Evolutionary conservation across 352 stramenopile genomes (phyloP), one percentile per base, ranked within the genome.

Genomic region (Phytophthora cactorum): DNA sequence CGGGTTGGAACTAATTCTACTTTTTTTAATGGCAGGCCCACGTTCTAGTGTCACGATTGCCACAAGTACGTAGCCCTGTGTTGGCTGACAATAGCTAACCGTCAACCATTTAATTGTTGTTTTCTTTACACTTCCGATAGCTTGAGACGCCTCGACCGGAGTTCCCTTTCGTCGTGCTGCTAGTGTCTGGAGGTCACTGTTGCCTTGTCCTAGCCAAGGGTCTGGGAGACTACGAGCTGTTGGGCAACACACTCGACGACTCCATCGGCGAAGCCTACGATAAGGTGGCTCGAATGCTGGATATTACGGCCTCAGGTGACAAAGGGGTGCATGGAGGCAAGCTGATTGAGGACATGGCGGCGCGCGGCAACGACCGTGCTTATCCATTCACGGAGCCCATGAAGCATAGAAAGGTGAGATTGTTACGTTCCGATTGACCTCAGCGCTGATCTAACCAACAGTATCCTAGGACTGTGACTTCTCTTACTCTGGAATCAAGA

Each of bases 181-280:
- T 99, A 2, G 96, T 99, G n/a, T 99, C 97, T 2, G 98, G 98
- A 27, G 98, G 98, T n/a, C 98, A 99, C 75, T 99, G 97, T 74
- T 97, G 97, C 70, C 84, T 99, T 38, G 86, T 99, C 1, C 89
- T 98, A 9, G 88, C 88, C 25, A 93, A 89, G 61, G 93, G 88
- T 25, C 90, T 99, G 52, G 96, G 96, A 10, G 66, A 91, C 45
- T 99, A 98, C 66, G 75, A 91, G 39, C 81, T 99, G 15, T 67
- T 99, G 34, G 97, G 97, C 31, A 98, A 97, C 46, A 99, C 98
- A 1, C 75, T 99, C 2, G 98, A 99, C 62, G 98, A 99, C 75
- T 98, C 97, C 1, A 78, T 99, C 1, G 98, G 98, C 12, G 98
- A 99, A 82, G 96, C 96, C 5, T 99, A 98, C 68, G 98, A 99